Percentiles rank a stretch among this genome's conserved stretches.
These are phyloP conservation scores for Exophiala viscosa DNA, from an alignment of 2,329 filamentous ascomycete genomes.

Conservation along the genomic window DNA sequence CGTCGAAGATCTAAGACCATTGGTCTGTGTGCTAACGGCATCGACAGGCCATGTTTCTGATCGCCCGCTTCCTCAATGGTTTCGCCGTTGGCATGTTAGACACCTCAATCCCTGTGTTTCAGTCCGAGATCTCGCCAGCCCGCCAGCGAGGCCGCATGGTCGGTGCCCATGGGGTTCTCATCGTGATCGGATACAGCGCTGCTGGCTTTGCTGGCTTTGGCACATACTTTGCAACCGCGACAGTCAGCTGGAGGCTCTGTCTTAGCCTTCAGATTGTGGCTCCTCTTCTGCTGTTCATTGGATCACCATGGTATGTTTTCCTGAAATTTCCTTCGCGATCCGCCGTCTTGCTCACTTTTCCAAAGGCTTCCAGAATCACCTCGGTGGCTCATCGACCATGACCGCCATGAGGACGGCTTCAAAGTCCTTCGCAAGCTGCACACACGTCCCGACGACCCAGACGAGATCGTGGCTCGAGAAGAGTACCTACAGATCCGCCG, in stretches of 20 bases:
- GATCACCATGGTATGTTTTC: conserved; percentile 31
- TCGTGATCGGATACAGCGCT: conserved; percentile 3
- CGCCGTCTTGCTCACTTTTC: neutral
- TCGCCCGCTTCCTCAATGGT: conserved; percentile 12
- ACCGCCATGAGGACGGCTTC: conserved; percentile 33
- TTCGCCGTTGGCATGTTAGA: conserved; percentile 8
- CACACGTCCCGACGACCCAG: conserved; percentile 36
- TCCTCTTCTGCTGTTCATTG: conserved; percentile 39
- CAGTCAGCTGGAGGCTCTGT: conserved; percentile 14
- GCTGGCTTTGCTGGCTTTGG: conserved; percentile 1
- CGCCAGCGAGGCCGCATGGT: conserved; percentile 10
- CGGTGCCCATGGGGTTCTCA: conserved; percentile 7
- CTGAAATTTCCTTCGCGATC: no score
- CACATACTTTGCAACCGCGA: conserved; percentile 3
- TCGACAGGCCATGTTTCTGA: conserved; percentile 7
- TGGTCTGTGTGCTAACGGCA: neutral
- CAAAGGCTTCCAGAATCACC: conserved; percentile 36
- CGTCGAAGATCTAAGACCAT: neutral
- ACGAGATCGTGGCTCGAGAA: conserved; percentile 36
- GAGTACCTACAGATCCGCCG: conserved; percentile 45
- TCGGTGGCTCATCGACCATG: conserved; percentile 41
- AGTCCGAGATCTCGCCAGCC: conserved; percentile 12
- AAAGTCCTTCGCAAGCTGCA: conserved; percentile 44
- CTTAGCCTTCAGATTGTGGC: conserved; percentile 38
- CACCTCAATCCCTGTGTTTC: conserved; percentile 6